Percentiles rank a stretch among this genome's conserved stretches.
phyloP scores from a whole-genome alignment of 1,139 yeast genomes.

The Scheffersomyces illinoinensis region DNA sequence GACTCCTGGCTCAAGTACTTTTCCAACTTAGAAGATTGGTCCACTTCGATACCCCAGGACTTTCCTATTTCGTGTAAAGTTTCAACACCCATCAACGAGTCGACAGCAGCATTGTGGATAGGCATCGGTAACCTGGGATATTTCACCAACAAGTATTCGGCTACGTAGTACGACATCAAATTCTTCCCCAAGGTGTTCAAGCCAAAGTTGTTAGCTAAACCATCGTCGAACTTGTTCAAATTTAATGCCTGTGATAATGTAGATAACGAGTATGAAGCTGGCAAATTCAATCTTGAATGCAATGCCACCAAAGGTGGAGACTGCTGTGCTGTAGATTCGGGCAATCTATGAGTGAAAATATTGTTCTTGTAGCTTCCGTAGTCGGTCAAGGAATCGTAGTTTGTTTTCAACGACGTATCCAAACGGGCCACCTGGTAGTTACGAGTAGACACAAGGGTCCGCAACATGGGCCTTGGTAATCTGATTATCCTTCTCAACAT shows the following conservation, averaged over 20 bases:
- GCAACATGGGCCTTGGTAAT: constrained; percentile 5
- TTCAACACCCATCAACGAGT: constrained; percentile 67
- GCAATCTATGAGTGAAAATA: constrained; percentile 48
- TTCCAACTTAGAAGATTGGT: constrained; percentile 61
- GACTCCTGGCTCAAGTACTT: constrained; percentile 72
- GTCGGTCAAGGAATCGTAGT: constrained; percentile 33
- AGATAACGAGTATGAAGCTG: constrained; percentile 55
- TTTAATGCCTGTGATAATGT: constrained; percentile 80
- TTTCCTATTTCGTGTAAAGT: constrained; percentile 67
- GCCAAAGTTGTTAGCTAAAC: constrained; percentile 74
- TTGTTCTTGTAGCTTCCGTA: constrained; percentile 45
- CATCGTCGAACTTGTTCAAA: constrained; percentile 39
- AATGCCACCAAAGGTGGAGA: constrained; percentile 78
- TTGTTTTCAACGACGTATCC: constrained; percentile 28
- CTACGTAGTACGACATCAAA: constrained; percentile 70
- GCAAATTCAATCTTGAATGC: constrained; percentile 71
- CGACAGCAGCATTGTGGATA: constrained; percentile 72
- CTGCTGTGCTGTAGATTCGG: constrained; percentile 52
- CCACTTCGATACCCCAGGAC: constrained; percentile 88
- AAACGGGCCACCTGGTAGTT: constrained; percentile 25
- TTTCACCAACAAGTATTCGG: constrained; percentile 68
- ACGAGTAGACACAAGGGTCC: constrained; percentile 6
- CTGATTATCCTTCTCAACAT: constrained; percentile 11
- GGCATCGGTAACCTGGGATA: constrained; percentile 90
- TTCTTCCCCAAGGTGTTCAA: constrained; percentile 79